Base-by-base conservation (phyloP, 176 grass and related monocot species). In the Rhynchospora pubera region DNA sequence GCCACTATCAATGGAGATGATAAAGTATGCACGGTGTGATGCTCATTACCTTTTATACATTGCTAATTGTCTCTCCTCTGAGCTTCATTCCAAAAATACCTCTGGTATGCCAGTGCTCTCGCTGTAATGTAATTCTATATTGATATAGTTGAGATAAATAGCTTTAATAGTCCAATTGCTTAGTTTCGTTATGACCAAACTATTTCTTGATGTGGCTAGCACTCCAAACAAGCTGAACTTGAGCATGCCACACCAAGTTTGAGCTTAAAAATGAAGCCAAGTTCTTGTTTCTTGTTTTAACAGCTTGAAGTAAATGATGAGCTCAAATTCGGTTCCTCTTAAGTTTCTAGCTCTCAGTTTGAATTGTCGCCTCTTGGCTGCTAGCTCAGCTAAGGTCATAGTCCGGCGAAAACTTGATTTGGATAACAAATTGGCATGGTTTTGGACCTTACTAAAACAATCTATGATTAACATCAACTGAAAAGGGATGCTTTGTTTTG, bases 11-110 rank as follows among this genome's bases (percentile, higher is more conserved):
- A 12, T 57, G 57, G 88, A 93, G 84, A 98, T 98, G 95, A 79
- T 91, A 81, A 84, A 91, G 64, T 98, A 98, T 85, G 95, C 95
- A 32, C 81, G 86, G 53, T 86, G 57, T 85, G 95, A 98, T 89
- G 95, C 90, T 69, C 92, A 93, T 83, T 98, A 94, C 85, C 75
- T 98, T 58, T 50, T 98, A 80, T 94, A 90, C 85, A 93, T 98
- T n/a, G 78, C 95, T 73, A 87, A 90, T 79, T 94, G 90, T 87
- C 87, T 98, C 83, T 83, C 84, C 63, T 91, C 89, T 48, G 95
- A 94, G 67, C 92, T 98, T 65, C 83, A 85, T 82, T 79, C 78
- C 23, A 94, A 93, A 87, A 39, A 48, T 76, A 9, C 68, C 60
- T 65, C 23, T 50, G 95, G 95, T 97, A 91, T 88, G 87, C 72